Conservation (phyloP, 208 protist genomes). For the Leishmania tropica region DNA sequence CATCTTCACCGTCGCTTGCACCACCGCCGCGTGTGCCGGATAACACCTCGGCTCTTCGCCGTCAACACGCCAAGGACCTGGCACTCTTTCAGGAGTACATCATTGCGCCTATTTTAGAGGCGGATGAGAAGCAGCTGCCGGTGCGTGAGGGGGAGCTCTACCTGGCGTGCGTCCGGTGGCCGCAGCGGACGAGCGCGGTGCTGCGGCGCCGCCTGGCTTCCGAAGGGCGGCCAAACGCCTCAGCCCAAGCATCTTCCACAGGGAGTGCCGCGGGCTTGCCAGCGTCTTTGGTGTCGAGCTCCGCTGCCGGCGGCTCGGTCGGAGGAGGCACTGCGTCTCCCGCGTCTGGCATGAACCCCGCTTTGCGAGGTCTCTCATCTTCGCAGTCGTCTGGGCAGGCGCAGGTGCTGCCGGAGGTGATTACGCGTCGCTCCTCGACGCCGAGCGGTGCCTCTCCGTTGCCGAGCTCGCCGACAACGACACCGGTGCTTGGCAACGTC, state of each 20-base stretch:
- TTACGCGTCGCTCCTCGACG: slow-evolving; percentile 14
- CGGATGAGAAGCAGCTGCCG: slow-evolving; percentile 56
- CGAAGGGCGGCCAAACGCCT: slow-evolving; percentile 18
- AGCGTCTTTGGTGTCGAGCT: not conserved
- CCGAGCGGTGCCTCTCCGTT: slow-evolving; percentile 9
- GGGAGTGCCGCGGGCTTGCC: not conserved
- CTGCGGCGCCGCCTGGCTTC: slow-evolving; percentile 43
- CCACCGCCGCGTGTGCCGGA: slow-evolving; percentile 14
- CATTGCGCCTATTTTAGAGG: slow-evolving; percentile 58
- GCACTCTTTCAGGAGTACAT: slow-evolving; percentile 73
- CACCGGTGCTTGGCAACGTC: not conserved
- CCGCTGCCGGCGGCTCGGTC: not conserved
- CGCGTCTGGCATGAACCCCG: not conserved
- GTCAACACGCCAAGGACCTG: slow-evolving; percentile 37
- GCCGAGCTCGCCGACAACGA: slow-evolving; percentile 2
- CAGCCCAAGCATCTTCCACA: slow-evolving; percentile 1
- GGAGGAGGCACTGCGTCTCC: slow-evolving; percentile 4
- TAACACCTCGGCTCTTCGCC: slow-evolving; percentile 41
- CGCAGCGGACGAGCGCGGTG: slow-evolving; percentile 58
- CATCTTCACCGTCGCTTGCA: slow-evolving; percentile 14
- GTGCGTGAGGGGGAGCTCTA: slow-evolving; percentile 68
- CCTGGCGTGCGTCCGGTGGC: slow-evolving; percentile 59
- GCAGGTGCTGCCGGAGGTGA: slow-evolving; percentile 14
- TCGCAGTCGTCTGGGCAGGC: slow-evolving; percentile 14
- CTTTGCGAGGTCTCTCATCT: not conserved